Percentiles rank a stretch among this genome's conserved stretches.
Conservation (phyloP, 306 rosid genomes). For the Quercus alba region DNA sequence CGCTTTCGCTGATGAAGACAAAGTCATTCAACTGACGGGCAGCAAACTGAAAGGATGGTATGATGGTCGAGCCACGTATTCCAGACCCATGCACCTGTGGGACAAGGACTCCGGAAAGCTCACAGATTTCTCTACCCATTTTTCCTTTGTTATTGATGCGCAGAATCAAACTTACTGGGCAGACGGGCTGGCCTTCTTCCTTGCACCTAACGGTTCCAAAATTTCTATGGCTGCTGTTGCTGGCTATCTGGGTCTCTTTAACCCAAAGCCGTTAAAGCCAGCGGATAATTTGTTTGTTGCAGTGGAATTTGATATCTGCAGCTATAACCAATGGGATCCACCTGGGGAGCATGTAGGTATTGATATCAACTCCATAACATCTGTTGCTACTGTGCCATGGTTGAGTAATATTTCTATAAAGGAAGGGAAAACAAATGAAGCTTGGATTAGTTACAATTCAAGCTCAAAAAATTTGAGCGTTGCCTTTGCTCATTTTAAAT, state of each 20-base stretch:
- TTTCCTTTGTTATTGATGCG: slow-evolving; percentile 33
- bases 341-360: slow-evolving; percentile 20
- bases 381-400: slow-evolving; percentile 29
- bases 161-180: neutral
- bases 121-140: slow-evolving; percentile 44
- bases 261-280: slow-evolving; percentile 1
- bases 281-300: slow-evolving; percentile 37
- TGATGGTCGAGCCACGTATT: slow-evolving; percentile 36
- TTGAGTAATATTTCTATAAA: neutral
- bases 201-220: slow-evolving; percentile 28
- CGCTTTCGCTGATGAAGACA: neutral
- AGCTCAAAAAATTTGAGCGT: too few relatives aligned
- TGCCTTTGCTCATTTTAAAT: slow-evolving; percentile 3
- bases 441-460: slow-evolving; percentile 10
- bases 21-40: slow-evolving; percentile 17
- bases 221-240: neutral
- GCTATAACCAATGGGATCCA: slow-evolving; percentile 14
- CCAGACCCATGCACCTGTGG: slow-evolving; percentile 33
- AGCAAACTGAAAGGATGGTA: neutral
- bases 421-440: slow-evolving; percentile 21
- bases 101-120: slow-evolving; percentile 27
- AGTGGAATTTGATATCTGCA: slow-evolving; percentile 46
- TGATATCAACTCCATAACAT: slow-evolving; percentile 27
- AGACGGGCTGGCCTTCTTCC: slow-evolving; percentile 51
- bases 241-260: slow-evolving; percentile 43